These are phyloP conservation scores for Colletotrichum graminicola DNA, from an alignment of 2,329 filamentous ascomycete genomes.

Conservation along the genomic window DNA sequence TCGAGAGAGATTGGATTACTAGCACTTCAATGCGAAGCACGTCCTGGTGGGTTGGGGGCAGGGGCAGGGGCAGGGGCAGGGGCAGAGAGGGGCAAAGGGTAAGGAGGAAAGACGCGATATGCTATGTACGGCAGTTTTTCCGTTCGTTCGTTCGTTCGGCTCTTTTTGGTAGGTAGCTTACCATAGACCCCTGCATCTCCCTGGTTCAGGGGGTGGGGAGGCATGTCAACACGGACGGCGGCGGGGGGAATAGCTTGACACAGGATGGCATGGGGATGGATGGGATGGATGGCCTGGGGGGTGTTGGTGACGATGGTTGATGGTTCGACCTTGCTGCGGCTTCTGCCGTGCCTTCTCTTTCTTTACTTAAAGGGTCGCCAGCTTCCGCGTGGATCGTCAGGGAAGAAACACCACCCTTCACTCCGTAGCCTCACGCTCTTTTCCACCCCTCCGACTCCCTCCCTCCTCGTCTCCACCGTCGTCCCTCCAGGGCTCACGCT, in stretches of 20 bases:
- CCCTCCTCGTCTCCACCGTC: not conserved
- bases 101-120: too few relatives aligned
- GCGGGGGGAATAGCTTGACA: not conserved
- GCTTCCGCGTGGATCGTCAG: not conserved
- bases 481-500: not conserved
- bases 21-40: not conserved
- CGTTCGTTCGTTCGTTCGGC: conserved; percentile 11
- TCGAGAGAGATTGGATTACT: not conserved
- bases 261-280: not conserved
- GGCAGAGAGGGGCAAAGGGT: not conserved
- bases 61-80: too few relatives aligned
- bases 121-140: too few relatives aligned
- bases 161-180: not conserved
- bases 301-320: not conserved
- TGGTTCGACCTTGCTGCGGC: not conserved
- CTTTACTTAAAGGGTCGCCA: conserved; percentile 30
- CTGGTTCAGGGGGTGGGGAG: conserved; percentile 19
- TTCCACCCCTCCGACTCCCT: not conserved
- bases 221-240: not conserved
- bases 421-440: not conserved
- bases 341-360: not conserved
- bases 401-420: too few relatives aligned
- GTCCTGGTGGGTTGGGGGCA: not conserved
- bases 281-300: not conserved
- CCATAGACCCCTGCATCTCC: not conserved